A percentile compares a stretch with the other conserved stretches of the same genome.
Evolutionary conservation across 2,329 filamentous ascomycete species (phyloP).

Genomic region (Laburnicola sp.): DNA sequence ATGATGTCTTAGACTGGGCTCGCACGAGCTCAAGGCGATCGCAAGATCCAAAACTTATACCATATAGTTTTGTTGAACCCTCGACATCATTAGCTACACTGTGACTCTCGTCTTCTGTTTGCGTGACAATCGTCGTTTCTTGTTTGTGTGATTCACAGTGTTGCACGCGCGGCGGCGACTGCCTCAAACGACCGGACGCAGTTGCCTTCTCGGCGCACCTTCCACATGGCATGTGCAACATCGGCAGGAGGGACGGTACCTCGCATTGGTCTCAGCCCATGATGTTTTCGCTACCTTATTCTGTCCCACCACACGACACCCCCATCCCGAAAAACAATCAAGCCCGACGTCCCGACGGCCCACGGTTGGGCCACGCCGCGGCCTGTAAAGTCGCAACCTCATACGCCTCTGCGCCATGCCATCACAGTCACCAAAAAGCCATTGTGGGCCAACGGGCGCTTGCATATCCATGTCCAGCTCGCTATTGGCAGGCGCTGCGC

Average conservation of each 20-base stretch:
- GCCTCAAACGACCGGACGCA: slow-evolving; percentile 4
- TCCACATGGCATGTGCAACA: slow-evolving; percentile 38
- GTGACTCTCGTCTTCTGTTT: no score
- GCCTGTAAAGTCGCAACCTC: slow-evolving; percentile 4
- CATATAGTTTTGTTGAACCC: slow-evolving; percentile 29
- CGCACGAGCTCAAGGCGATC: slow-evolving; percentile 21
- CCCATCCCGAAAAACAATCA: slow-evolving; percentile 1
- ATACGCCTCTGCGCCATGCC: slow-evolving; percentile 6
- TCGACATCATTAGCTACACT: slow-evolving; percentile 22
- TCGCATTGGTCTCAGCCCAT: slow-evolving; percentile 23
- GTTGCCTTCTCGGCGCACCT: slow-evolving; percentile 21
- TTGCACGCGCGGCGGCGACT: no score
- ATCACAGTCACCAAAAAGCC: slow-evolving; percentile 16
- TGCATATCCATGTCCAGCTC: slow-evolving; percentile 8
- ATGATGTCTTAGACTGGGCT: slow-evolving; percentile 23
- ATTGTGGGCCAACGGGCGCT: slow-evolving; percentile 18
- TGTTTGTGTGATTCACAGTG: no score
- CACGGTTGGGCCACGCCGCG: not conserved
- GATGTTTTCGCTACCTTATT: slow-evolving; percentile 10
- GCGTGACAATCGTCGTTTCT: no score
- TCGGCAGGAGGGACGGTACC: slow-evolving; percentile 15
- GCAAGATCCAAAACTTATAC: slow-evolving; percentile 39
- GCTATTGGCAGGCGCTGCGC: slow-evolving; percentile 18
- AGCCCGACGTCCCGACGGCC: not conserved
- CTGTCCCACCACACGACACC: slow-evolving; percentile 18